Base-by-base conservation (phyloP, 2,329 filamentous ascomycete species). In the Penicillium sp. region DNA sequence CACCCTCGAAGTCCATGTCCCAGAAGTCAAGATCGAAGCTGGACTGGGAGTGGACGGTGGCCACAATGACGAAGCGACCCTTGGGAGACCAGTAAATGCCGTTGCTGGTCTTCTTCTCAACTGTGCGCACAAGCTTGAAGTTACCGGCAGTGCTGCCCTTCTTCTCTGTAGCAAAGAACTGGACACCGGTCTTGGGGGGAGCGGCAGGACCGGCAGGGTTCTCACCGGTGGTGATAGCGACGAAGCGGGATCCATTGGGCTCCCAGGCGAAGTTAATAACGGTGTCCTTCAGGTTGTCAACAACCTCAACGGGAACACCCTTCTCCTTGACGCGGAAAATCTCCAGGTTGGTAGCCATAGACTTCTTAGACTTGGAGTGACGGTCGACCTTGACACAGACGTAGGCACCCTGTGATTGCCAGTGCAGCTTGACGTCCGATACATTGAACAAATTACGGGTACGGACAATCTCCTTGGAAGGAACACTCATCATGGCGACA, bases 211-310 rank as follows among this genome's bases (percentile, higher is more conserved):
- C 86, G 39, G 87, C 86, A 42, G 87, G 82, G 3, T 90, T 87
- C 79, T 99, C 95, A 11, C 91, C 90, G 19, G 91, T 95, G 35
- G 93, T 97, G 79, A 99, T 99, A 72, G 97, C 88, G 64, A 97
- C 92, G 75, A 99, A 99, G 39, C 95, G 89, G 76, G 96, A 93
- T 61, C 95, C 95, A 81, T 97, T 97, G 62, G 95, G 95, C 74
- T 99, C 95, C 95, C 95, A 99, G 10, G 95, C 92, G 73, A 99
- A 99, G 82, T 99, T 99, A 80, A 99, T 96, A 67, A 99, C 95
- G 1, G 93, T 96, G 71, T 98, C 95, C 80, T 98, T 98, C 79
- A 99, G 90, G 53, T 89, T 92, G 77, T 99, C 95, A 51, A 99
- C 92, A 55, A 98, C 95, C 77, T 99, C 95, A 54, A 99, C 93